Percentiles rank a stretch among this genome's conserved stretches.
Evolutionary conservation across 345 rosid species (phyloP).

Genomic region (Isatis tinctoria): DNA sequence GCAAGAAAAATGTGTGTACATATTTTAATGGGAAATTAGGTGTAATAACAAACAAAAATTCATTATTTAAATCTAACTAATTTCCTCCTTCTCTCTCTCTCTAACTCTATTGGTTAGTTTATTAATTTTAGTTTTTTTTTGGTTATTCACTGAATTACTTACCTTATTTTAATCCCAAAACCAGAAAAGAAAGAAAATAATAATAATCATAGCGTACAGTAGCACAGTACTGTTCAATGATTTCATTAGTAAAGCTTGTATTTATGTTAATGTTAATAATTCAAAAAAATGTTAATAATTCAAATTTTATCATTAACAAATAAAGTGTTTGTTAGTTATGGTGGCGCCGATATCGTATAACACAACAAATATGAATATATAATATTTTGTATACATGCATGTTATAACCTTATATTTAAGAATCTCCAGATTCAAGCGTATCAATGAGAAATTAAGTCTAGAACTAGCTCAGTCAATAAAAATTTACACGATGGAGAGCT

Average conservation of each 20-base stretch:
- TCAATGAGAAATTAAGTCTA: background rate
- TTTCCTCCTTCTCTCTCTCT: too few relatives aligned
- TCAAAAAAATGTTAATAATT: background rate
- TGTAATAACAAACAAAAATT: too few relatives aligned
- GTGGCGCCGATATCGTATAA: slow-evolving; percentile 12
- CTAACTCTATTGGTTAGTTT: too few relatives aligned
- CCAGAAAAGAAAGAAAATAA: background rate
- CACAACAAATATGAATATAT: background rate
- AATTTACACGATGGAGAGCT: background rate
- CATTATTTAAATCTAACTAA: too few relatives aligned
- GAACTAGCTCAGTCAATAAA: too few relatives aligned
- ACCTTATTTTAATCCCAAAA: background rate
- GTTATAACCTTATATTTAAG: background rate
- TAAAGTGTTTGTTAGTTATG: background rate
- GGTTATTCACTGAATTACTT: too few relatives aligned
- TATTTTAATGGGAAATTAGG: too few relatives aligned
- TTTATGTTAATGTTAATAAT: background rate
- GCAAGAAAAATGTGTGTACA: slow-evolving; percentile 1
- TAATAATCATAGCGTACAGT: background rate
- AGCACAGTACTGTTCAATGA: background rate
- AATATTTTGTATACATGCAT: background rate
- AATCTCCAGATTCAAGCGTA: background rate
- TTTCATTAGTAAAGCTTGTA: background rate
- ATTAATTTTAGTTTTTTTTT: too few relatives aligned
- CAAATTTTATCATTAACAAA: background rate